Conservation (phyloP, 2,329 filamentous ascomycete species). For the Scytalidium lignicola region DNA sequence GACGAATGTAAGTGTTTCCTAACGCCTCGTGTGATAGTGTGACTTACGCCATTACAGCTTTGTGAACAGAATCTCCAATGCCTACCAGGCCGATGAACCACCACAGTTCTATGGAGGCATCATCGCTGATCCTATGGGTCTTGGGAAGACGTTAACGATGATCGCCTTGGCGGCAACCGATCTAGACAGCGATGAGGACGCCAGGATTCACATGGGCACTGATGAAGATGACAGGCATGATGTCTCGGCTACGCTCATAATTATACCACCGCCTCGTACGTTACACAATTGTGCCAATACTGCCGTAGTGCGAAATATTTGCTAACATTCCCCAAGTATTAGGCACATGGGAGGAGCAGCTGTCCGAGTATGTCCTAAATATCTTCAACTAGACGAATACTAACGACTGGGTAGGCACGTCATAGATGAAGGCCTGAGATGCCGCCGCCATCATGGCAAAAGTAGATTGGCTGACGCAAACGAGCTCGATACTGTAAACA, state of each 20-base stretch:
- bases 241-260: not conserved
- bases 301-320: not conserved
- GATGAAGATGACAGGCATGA: not conserved
- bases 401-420: no score
- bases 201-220: not conserved
- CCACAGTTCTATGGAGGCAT: constrained; percentile 56
- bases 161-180: constrained; percentile 27
- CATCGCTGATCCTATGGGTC: constrained; percentile 51
- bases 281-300: not conserved
- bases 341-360: not conserved
- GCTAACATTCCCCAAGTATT: not conserved
- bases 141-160: constrained; percentile 47
- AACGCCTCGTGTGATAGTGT: constrained; percentile 18
- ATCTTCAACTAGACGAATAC: not conserved
- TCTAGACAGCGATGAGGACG: not conserved
- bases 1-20: constrained; percentile 24
- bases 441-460: constrained; percentile 10
- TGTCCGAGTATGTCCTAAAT: not conserved
- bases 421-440: not conserved
- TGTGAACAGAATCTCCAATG: constrained; percentile 76
- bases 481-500: constrained; percentile 31
- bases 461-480: constrained; percentile 2
- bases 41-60: constrained; percentile 45
- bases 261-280: not conserved
- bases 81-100: constrained; percentile 51